Evolutionary conservation across 2,329 filamentous ascomycete genomes (phyloP).

Genomic region (Fusarium chlamydosporum): DNA sequence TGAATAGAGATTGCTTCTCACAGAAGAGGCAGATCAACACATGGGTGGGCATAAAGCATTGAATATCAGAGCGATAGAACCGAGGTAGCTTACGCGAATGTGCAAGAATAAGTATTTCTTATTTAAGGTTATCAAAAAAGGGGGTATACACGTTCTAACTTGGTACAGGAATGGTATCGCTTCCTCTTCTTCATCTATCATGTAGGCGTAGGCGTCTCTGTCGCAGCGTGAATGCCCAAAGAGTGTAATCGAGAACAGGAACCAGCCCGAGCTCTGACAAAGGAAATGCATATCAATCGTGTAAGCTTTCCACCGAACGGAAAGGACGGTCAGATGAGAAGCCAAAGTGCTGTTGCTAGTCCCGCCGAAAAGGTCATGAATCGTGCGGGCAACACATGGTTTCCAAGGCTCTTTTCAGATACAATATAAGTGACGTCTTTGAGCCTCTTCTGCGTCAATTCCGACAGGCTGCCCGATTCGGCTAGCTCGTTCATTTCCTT

Average conservation of each 20-base stretch:
- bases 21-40: conserved; percentile 23
- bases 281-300: conserved; percentile 6
- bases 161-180: conserved; percentile 11
- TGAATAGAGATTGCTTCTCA: conserved; percentile 37
- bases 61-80: conserved; percentile 48
- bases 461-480: conserved; percentile 57
- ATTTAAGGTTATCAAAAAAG: conserved; percentile 44
- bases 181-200: conserved; percentile 32
- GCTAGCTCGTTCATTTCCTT: conserved; percentile 65
- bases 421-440: conserved; percentile 56
- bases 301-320: not conserved
- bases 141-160: conserved; percentile 44
- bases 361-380: conserved; percentile 26
- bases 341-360: conserved; percentile 37
- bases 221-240: conserved; percentile 12
- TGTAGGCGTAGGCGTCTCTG: conserved; percentile 21
- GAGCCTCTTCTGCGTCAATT: conserved; percentile 52
- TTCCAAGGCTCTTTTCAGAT: conserved; percentile 50
- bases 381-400: conserved; percentile 33
- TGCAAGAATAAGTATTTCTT: conserved; percentile 48
- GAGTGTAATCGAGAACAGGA: conserved; percentile 24
- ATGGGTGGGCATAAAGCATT: conserved; percentile 39
- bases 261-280: conserved; percentile 38
- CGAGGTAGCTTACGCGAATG: conserved; percentile 44
- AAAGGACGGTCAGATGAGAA: conserved; percentile 25